Conservation (phyloP, 75 land plant genomes). For the Sequoiadendron giganteum region DNA sequence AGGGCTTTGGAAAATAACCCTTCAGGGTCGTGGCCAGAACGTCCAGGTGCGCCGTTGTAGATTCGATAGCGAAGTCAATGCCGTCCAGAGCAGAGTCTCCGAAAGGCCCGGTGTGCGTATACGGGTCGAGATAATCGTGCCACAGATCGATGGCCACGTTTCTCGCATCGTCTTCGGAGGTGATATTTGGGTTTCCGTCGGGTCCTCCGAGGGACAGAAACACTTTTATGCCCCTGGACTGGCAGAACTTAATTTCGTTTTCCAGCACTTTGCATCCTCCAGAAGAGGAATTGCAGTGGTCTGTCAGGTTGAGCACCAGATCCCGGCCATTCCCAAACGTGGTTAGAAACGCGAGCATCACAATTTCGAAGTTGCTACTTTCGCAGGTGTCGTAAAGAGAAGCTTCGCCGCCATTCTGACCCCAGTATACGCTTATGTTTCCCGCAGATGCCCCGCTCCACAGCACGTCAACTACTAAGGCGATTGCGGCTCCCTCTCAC, state of each 20-base stretch:
- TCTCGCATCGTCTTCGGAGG: constrained; percentile 13
- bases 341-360: too few relatives aligned
- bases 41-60: neutral
- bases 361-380: too few relatives aligned
- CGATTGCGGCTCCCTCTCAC: too few relatives aligned
- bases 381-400: too few relatives aligned
- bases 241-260: neutral
- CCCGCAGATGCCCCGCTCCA: constrained; percentile 30
- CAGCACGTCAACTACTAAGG: neutral
- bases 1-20: too few relatives aligned
- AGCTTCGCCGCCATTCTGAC: too few relatives aligned
- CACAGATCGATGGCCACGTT: constrained; percentile 23
- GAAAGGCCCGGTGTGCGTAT: constrained; percentile 13
- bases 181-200: neutral
- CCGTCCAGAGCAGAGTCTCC: neutral
- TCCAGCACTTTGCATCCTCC: too few relatives aligned
- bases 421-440: too few relatives aligned
- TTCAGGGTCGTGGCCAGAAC: too few relatives aligned
- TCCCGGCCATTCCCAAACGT: too few relatives aligned
- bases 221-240: constrained; percentile 2
- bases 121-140: constrained; percentile 23
- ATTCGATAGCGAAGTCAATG: constrained; percentile 23
- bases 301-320: too few relatives aligned
- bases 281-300: too few relatives aligned
- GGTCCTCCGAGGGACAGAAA: constrained; percentile 26